These are phyloP conservation scores for Sophora flavescens DNA, from an alignment of 306 rosid genomes.

Conservation along the genomic window DNA sequence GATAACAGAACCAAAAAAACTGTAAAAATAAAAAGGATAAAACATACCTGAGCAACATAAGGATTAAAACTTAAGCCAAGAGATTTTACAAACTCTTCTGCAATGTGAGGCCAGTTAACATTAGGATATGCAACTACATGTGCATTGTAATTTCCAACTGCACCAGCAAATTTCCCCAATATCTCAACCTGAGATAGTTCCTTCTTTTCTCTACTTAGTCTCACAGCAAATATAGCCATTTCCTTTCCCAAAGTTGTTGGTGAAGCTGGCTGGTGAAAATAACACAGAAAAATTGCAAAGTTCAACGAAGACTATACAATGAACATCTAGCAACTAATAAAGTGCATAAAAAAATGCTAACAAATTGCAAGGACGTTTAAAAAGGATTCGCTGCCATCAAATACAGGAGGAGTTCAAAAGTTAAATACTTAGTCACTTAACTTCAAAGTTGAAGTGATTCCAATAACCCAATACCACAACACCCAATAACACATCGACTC, in stretches of 20 bases:
- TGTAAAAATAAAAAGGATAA: not conserved
- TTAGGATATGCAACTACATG: conserved; percentile 87
- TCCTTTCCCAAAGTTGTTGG: conserved; percentile 97
- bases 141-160: conserved; percentile 97
- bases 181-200: conserved; percentile 71
- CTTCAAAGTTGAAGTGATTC: conserved; percentile 13
- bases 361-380: conserved; percentile 1
- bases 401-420: not conserved
- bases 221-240: conserved; percentile 88
- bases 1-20: conserved; percentile 1
- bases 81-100: conserved; percentile 76
- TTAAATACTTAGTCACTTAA: not conserved
- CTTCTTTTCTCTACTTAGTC: conserved; percentile 78
- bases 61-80: conserved; percentile 87
- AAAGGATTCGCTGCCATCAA: conserved; percentile 8
- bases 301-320: conserved; percentile 6
- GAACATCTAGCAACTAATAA: conserved; percentile 17
- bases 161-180: conserved; percentile 95
- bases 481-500: conserved; percentile 19
- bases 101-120: conserved; percentile 72
- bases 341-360: not conserved
- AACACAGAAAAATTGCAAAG: conserved; percentile 8
- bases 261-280: conserved; percentile 80
- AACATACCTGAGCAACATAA: conserved; percentile 76
- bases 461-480: conserved; percentile 13